These are phyloP conservation scores for Stylonectria norvegica DNA, from an alignment of 2,329 filamentous ascomycete species.

Conservation along the genomic window DNA sequence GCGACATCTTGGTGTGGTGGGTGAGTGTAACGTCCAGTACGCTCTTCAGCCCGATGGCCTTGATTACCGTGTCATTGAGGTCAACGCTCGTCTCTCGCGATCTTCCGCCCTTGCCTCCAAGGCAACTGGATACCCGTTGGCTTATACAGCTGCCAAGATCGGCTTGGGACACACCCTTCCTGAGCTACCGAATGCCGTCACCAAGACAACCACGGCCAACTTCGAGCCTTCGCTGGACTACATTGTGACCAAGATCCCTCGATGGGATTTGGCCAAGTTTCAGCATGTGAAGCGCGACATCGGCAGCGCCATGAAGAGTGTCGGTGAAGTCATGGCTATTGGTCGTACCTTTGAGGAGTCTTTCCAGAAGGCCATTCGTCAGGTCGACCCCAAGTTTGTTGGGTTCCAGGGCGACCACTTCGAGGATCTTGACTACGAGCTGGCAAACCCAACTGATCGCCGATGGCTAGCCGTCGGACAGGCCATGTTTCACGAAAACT, in stretches of 20 bases:
- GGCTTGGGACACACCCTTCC: slow-evolving; percentile 92
- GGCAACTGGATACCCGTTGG: slow-evolving; percentile 94
- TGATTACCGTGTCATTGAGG: slow-evolving; percentile 98
- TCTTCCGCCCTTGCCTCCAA: slow-evolving; percentile 97
- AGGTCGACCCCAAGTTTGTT: slow-evolving; percentile 87
- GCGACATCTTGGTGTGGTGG: slow-evolving; percentile 91
- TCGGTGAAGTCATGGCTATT: slow-evolving; percentile 99
- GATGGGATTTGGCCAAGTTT: slow-evolving; percentile 98
- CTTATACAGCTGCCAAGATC: slow-evolving; percentile 97
- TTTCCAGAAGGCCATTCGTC: slow-evolving; percentile 97
- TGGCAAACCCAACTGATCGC: slow-evolving; percentile 91
- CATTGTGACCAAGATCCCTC: slow-evolving; percentile 96
- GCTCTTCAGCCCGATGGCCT: slow-evolving; percentile 93
- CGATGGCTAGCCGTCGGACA: slow-evolving; percentile 97
- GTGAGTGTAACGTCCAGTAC: slow-evolving; percentile 98
- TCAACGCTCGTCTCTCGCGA: slow-evolving; percentile 96
- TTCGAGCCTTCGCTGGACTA: slow-evolving; percentile 98
- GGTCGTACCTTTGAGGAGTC: slow-evolving; percentile 98
- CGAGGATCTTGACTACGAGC: slow-evolving; percentile 83
- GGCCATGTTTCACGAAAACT: slow-evolving; percentile 95
- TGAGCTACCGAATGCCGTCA: slow-evolving; percentile 95
- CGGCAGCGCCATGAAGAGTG: slow-evolving; percentile 97
- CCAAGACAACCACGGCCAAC: slow-evolving; percentile 97
- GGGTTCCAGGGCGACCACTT: slow-evolving; percentile 97
- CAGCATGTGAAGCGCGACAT: slow-evolving; percentile 98